Conservation (phyloP, 345 rosid genomes). For the Aethionema arabicum region DNA sequence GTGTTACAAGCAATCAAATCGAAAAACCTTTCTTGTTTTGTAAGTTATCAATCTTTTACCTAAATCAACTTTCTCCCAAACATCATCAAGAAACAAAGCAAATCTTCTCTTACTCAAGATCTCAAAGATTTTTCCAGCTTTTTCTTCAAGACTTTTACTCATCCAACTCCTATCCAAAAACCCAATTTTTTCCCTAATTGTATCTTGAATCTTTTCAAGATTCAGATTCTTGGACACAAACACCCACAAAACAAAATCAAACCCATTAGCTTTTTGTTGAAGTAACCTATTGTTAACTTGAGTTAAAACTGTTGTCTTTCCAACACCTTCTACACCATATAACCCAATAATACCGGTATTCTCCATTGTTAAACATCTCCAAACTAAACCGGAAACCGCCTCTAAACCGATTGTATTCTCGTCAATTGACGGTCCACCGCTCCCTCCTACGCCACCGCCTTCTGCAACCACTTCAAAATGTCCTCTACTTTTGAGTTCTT, state of each 20-base stretch:
- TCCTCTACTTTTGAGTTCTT: conserved; percentile 33
- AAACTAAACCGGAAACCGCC: conserved; percentile 34
- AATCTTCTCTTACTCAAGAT: conserved; percentile 40
- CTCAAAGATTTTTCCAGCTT: conserved; percentile 37
- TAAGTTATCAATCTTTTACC: conserved; percentile 26
- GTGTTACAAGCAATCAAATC: neutral
- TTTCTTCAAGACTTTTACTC: conserved; percentile 34
- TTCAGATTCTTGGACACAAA: conserved; percentile 38
- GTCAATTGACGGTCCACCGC: conserved; percentile 5
- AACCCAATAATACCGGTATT: conserved; percentile 36
- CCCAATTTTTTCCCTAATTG: conserved; percentile 39
- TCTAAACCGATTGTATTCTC: conserved; percentile 39
- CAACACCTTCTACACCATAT: conserved; percentile 40
- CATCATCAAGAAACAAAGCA: conserved; percentile 41
- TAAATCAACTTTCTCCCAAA: conserved; percentile 42
- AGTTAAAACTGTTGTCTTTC: conserved; percentile 46
- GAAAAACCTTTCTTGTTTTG: neutral
- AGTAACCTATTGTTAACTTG: conserved; percentile 41
- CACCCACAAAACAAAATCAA: conserved; percentile 41
- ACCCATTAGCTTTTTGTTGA: conserved; percentile 28
- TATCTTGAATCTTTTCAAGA: conserved; percentile 37
- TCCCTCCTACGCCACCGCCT: neutral
- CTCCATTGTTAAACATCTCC: conserved; percentile 33
- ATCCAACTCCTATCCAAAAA: conserved; percentile 36
- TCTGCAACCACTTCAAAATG: conserved; percentile 35